A percentile compares a stretch with the other conserved stretches of the same genome.
Conservation (phyloP, 169 alveolate species). For the Cryptosporidium sp. region DNA sequence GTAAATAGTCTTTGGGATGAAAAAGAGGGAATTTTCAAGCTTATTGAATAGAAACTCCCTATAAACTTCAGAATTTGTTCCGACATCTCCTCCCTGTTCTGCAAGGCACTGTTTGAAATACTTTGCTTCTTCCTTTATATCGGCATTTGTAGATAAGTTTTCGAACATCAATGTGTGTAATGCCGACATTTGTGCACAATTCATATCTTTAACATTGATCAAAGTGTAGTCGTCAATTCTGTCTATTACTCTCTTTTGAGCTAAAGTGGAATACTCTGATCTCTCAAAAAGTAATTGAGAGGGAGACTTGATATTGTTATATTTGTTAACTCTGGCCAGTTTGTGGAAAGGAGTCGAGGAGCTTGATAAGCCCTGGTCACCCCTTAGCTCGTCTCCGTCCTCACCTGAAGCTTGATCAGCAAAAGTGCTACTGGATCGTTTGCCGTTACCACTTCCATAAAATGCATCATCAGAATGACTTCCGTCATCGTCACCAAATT, state of each 20-base stretch:
- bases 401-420: neutral
- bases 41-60: neutral
- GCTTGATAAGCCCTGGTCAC: neutral
- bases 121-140: constrained; percentile 1
- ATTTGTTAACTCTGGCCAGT: neutral
- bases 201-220: neutral
- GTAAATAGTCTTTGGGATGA: constrained; percentile 36
- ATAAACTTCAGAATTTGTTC: constrained; percentile 25
- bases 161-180: neutral
- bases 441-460: no score
- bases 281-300: constrained; percentile 43
- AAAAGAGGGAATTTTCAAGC: neutral
- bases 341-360: neutral
- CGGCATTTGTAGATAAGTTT: constrained; percentile 1
- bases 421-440: no score
- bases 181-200: neutral
- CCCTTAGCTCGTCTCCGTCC: neutral
- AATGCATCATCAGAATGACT: neutral
- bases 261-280: constrained; percentile 24
- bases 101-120: constrained; percentile 19
- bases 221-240: constrained; percentile 22
- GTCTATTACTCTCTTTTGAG: constrained; percentile 57
- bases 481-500: neutral
- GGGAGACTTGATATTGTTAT: neutral
- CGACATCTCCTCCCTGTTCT: constrained; percentile 49